Base-by-base conservation (phyloP, 2,329 filamentous ascomycete species). In the Colletotrichum australisinense region DNA sequence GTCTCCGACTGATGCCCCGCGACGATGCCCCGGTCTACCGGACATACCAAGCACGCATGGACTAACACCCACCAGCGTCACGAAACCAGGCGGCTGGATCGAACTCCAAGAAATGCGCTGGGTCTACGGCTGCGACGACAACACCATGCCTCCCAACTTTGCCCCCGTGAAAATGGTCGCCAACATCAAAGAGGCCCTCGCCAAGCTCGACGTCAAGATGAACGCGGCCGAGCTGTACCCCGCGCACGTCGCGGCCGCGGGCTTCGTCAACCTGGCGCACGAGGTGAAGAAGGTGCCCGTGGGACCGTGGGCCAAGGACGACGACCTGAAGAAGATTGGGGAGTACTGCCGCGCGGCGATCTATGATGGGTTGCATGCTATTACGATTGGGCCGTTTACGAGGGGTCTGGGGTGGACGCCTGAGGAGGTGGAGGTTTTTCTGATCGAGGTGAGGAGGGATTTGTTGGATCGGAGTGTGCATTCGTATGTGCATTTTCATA, bases 261-360 rank as follows among this genome's bases (percentile, higher is more conserved):
- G 89, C 0, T 91, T 91, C 74, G 84, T 87, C 4, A 86, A 91
- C 63, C 83, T 91, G 12, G 82, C 85, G 26, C 84, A 91, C 76
- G 81, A 80, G 19, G 77, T 88, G 1, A 88, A 87, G 77, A 90
- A 88, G 78, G 81, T 90, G 46, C 89, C 89, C 0, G 82, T 88
- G 46, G 89, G 88, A 24, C 81, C 82, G 4, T 91, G 89, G 90
- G 82, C 89, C 0, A 86, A 84, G 73, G 82, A 87, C 46, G 80
- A 81, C 63, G 76, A 76, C 19, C 78, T 85, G 57, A 87, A 84
- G 75, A 81, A 83, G n/a, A 74, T 88, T 5, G 86, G 86, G 0
- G 79, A 77, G 38, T 86, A 80, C 86, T 85, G 86, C 82, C 86
- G 76, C 76, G 77, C 26, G 86, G 86, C 59, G 80, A 69, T 83